A percentile compares a stretch with the other conserved stretches of the same genome.
Conservation (phyloP, 2,329 filamentous ascomycete genomes). For the Alternaria angustiovoidea region DNA sequence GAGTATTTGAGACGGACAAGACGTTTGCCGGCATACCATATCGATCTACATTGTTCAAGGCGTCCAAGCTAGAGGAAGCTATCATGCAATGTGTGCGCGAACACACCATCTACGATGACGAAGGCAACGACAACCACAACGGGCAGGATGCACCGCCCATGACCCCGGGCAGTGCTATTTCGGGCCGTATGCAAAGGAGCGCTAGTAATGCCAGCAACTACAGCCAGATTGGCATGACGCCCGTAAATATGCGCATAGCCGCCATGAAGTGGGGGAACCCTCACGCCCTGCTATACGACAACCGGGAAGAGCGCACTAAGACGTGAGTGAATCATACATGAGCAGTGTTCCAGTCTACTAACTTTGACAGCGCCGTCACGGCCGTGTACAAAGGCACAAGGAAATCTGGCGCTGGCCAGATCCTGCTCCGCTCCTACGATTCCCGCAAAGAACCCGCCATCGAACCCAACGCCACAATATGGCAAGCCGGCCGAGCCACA, state of each 20-base stretch:
- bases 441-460: slow-evolving; percentile 89
- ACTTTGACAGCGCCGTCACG: slow-evolving; percentile 75
- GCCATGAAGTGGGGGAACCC: slow-evolving; percentile 76
- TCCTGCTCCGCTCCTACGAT: slow-evolving; percentile 90
- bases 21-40: slow-evolving; percentile 96
- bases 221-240: slow-evolving; percentile 76
- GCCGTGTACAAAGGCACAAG: slow-evolving; percentile 87
- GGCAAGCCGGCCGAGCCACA: slow-evolving; percentile 96
- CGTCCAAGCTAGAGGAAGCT: slow-evolving; percentile 91
- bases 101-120: slow-evolving; percentile 76
- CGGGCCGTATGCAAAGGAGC: slow-evolving; percentile 62
- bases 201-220: slow-evolving; percentile 82
- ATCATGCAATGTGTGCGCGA: slow-evolving; percentile 89
- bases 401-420: slow-evolving; percentile 68
- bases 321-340: slow-evolving; percentile 68
- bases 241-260: slow-evolving; percentile 60
- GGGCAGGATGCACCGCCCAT: slow-evolving; percentile 52
- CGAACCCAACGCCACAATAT: slow-evolving; percentile 93
- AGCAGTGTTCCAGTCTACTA: slow-evolving; percentile 6
- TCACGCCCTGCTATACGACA: slow-evolving; percentile 87
- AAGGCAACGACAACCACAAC: slow-evolving; percentile 77
- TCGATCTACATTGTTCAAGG: slow-evolving; percentile 94
- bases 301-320: slow-evolving; percentile 84
- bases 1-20: slow-evolving; percentile 98
- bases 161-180: slow-evolving; percentile 44